Conservation (phyloP, 1,284 basidiomycete species). For the Ceratobasidium papillatum region DNA sequence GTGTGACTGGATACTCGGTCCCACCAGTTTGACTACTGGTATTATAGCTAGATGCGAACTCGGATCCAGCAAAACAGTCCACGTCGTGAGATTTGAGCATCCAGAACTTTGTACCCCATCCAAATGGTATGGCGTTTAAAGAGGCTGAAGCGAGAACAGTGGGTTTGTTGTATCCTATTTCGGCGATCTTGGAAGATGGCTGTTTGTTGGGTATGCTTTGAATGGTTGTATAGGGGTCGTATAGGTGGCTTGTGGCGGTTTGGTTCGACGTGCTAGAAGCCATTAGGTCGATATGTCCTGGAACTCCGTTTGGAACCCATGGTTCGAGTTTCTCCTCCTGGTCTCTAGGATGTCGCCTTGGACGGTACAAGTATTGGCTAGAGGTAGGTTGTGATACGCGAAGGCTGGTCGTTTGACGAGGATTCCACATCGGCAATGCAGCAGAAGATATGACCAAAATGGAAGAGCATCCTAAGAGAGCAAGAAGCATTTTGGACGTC, state of each 20-base stretch:
- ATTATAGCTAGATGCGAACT: background rate
- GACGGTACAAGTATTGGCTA: background rate
- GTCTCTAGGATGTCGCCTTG: background rate
- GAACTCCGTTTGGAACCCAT: slow-evolving; percentile 15
- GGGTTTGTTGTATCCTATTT: slow-evolving; percentile 8
- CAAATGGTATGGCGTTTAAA: slow-evolving; percentile 17
- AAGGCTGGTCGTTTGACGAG: background rate
- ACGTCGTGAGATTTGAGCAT: slow-evolving; percentile 27
- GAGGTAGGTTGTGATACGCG: background rate
- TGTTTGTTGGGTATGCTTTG: background rate
- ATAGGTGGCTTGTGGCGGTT: background rate
- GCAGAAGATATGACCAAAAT: background rate
- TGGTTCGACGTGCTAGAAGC: background rate
- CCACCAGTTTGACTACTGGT: background rate
- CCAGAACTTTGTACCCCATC: slow-evolving; percentile 24
- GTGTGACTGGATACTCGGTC: slow-evolving; percentile 26
- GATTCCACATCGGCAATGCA: background rate
- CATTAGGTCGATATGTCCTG: slow-evolving; percentile 21
- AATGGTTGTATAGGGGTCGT: background rate
- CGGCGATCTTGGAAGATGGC: background rate
- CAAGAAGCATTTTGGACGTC: background rate
- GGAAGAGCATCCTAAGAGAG: background rate
- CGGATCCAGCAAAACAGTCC: slow-evolving; percentile 13
- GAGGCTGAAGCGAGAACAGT: background rate
- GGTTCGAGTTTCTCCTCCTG: background rate